Evolutionary conservation across 805 yeast species (phyloP).

Genomic region (Ogataea methylovora): DNA sequence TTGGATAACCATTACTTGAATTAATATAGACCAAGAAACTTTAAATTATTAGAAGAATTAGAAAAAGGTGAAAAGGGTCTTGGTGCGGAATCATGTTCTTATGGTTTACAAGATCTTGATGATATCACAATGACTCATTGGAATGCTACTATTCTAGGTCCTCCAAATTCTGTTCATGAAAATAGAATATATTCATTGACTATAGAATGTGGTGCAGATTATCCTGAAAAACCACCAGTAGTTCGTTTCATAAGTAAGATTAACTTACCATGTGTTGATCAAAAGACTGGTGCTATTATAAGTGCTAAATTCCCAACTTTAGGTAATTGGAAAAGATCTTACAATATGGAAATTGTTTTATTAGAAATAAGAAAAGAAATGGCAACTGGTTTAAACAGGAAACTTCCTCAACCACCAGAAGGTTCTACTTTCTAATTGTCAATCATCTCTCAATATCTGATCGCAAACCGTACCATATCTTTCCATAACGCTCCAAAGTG

Average conservation of each 20-base stretch:
- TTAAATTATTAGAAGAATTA: slow-evolving; percentile 88
- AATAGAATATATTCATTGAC: slow-evolving; percentile 84
- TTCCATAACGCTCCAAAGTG: too few relatives aligned
- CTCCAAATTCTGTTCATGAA: slow-evolving; percentile 78
- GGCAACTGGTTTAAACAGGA: slow-evolving; percentile 79
- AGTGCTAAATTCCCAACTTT: slow-evolving; percentile 55
- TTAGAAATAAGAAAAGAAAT: slow-evolving; percentile 84
- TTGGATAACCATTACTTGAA: slow-evolving; percentile 23
- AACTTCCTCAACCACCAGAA: slow-evolving; percentile 86
- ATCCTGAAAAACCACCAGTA: slow-evolving; percentile 85
- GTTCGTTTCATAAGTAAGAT: slow-evolving; percentile 78
- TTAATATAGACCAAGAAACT: slow-evolving; percentile 71
- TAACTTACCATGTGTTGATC: slow-evolving; percentile 88
- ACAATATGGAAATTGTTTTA: slow-evolving; percentile 88
- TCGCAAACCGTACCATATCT: too few relatives aligned
- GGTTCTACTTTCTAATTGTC: slow-evolving; percentile 49
- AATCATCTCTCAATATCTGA: neutral
- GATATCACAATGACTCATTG: slow-evolving; percentile 92
- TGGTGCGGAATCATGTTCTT: slow-evolving; percentile 95
- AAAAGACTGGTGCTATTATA: slow-evolving; percentile 46
- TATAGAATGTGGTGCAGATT: slow-evolving; percentile 72
- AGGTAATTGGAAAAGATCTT: slow-evolving; percentile 80
- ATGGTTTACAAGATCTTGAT: slow-evolving; percentile 84
- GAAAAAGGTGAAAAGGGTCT: slow-evolving; percentile 98
- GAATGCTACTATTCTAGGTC: slow-evolving; percentile 98